Percentiles rank a stretch among this genome's conserved stretches.
Evolutionary conservation across 257 asterid species (phyloP).

Genomic region (Salvia rosmarinus): DNA sequence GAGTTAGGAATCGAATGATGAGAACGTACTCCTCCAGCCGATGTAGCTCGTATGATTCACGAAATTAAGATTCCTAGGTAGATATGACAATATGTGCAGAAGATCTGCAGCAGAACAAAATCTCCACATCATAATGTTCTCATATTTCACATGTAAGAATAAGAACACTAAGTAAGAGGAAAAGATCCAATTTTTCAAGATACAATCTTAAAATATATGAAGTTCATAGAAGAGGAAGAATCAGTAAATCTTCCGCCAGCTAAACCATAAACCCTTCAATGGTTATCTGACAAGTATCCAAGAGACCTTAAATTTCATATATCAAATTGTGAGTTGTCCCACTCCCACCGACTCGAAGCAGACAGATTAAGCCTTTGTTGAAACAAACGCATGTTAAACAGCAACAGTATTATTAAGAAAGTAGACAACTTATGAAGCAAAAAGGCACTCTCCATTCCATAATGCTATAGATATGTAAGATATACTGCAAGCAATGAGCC

Average conservation of each 20-base stretch:
- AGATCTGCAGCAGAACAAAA: constrained; percentile 77
- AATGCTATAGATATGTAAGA: too few relatives aligned
- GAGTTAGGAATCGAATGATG: not conserved
- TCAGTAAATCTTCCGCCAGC: not conserved
- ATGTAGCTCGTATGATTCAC: constrained; percentile 89
- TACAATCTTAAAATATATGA: not conserved
- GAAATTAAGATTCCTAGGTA: constrained; percentile 89
- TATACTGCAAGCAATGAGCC: too few relatives aligned
- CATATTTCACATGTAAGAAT: not conserved
- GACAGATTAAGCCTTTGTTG: not conserved
- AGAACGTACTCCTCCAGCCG: constrained; percentile 94
- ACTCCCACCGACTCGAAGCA: not conserved
- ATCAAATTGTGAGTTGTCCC: not conserved
- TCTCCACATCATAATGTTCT: constrained; percentile 25
- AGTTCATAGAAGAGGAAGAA: not conserved
- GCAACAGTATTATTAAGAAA: not conserved
- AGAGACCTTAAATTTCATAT: not conserved
- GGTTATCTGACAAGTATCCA: not conserved
- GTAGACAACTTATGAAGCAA: not conserved
- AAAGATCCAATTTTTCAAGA: too few relatives aligned
- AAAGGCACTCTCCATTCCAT: not conserved
- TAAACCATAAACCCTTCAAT: not conserved
- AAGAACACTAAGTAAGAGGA: not conserved
- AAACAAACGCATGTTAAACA: too few relatives aligned
- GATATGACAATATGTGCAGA: constrained; percentile 82